Evolutionary conservation across 2,329 filamentous ascomycete species (phyloP), one percentile per base, ranked within the genome.

Genomic region (Trichoderma koningiopsis): DNA sequence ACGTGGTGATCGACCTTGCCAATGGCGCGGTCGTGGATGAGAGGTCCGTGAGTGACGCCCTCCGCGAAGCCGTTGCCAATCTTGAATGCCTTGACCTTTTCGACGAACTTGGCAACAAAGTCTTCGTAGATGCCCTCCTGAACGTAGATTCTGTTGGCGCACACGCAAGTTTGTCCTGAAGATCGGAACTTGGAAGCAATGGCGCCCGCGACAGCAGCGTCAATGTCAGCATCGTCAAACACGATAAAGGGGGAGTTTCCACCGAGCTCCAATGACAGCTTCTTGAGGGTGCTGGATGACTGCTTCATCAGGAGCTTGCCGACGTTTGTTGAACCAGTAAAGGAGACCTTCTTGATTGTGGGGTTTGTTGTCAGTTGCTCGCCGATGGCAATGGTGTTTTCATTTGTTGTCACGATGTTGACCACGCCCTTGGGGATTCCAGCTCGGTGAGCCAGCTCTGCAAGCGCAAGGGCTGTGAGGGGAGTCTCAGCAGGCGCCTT

Each of bases 191-290:
- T 99, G 76, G 89, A 94, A 29, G 90, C 83, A 66, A 98, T 87
- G 59, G 94, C 94, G 31, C 94, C 95, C 0, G 88, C 83, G 0
- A 98, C 93, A 2, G 96, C 96, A 5, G 84, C 83, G 70, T 97
- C 94, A 24, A 98, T 82, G 77, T 98, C 93, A 24, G 95, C 92
- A 76, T 98, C 95, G 76, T 98, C 94, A 77, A 98, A 98, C 40
- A 98, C 93, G 73, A 98, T 97, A 78, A 97, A 97, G 1, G 95
- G 95, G 0, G 95, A 92, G 79, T 98, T 98, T 59, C 95, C 96
- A 67, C 95, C 95, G 1, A 98, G 90, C 79, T 98, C 95, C 79
- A 97, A 92, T 0, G 92, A 96, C 52, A 90, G 78, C 73, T 89
- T 87, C 86, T 98, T 98, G 74, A 97, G 83, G 0, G 94, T 97